phyloP scores from a whole-genome alignment of 192 early-diverging fungal genomes.

The Backusella parvicylindrica region DNA sequence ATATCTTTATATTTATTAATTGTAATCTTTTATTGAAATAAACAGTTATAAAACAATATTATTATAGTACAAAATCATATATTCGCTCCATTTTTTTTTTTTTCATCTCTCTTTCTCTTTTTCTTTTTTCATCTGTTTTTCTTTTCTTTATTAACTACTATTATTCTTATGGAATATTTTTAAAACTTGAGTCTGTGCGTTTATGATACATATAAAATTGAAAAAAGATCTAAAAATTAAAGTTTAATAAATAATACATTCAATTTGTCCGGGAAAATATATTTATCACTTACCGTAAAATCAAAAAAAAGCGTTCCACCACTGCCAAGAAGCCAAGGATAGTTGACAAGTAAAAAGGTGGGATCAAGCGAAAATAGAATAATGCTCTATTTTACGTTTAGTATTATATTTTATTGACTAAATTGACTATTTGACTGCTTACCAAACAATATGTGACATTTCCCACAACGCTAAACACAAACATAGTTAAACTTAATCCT shows the following conservation, averaged over 20 bases:
- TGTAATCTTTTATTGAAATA: no score
- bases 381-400: constrained; percentile 54
- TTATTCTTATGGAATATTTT: constrained; percentile 3
- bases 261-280: neutral
- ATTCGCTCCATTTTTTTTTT: neutral
- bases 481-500: constrained; percentile 78
- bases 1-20: no score
- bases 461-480: constrained; percentile 78
- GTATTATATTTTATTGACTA: neutral
- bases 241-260: neutral
- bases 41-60: neutral
- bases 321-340: constrained; percentile 74
- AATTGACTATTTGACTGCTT: constrained; percentile 4
- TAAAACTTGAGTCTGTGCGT: neutral
- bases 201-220: constrained; percentile 32
- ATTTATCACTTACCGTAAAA: constrained; percentile 50
- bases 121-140: no score
- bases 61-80: neutral
- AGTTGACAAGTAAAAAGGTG: constrained; percentile 65
- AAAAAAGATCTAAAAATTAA: constrained; percentile 25
- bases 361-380: constrained; percentile 65
- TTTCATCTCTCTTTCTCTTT: neutral
- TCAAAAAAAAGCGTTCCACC: constrained; percentile 75
- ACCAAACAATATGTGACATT: constrained; percentile 61
- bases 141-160: neutral